Conservation (phyloP, 2,329 filamentous ascomycete genomes). For the Aspergillus candidus region DNA sequence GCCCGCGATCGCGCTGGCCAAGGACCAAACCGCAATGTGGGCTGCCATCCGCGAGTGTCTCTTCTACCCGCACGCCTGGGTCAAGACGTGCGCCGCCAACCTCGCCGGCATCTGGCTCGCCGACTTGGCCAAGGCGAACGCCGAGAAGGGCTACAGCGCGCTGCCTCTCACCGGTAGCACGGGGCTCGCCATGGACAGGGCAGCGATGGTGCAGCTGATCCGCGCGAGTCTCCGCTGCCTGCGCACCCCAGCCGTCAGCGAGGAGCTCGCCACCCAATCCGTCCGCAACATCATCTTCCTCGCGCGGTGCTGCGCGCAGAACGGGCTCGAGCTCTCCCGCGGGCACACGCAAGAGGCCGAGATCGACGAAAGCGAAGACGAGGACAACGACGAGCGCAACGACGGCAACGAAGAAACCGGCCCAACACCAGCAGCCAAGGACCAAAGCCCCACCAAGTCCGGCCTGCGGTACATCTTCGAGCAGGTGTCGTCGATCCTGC, state of each 20-base stretch:
- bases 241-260: slow-evolving; percentile 58
- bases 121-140: slow-evolving; percentile 65
- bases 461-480: slow-evolving; percentile 70
- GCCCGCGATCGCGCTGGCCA: slow-evolving; percentile 57
- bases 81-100: slow-evolving; percentile 70
- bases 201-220: slow-evolving; percentile 57
- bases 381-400: slow-evolving; percentile 42
- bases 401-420: slow-evolving; percentile 29
- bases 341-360: slow-evolving; percentile 37
- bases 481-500: slow-evolving; percentile 70
- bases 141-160: slow-evolving; percentile 45
- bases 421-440: slow-evolving; percentile 13
- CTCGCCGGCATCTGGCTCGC: slow-evolving; percentile 72
- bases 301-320: slow-evolving; percentile 58
- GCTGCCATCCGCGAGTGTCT: slow-evolving; percentile 60
- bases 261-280: slow-evolving; percentile 70
- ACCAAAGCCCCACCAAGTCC: slow-evolving; percentile 34
- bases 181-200: slow-evolving; percentile 61
- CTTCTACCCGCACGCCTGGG: slow-evolving; percentile 63
- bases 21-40: slow-evolving; percentile 64
- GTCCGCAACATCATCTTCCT: slow-evolving; percentile 80
- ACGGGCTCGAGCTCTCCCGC: slow-evolving; percentile 43
- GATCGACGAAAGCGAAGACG: slow-evolving; percentile 33
- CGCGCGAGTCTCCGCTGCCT: slow-evolving; percentile 55
- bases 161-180: slow-evolving; percentile 63